Conservation (phyloP, 1,284 basidiomycete species). For the Schizophyllum commune region DNA sequence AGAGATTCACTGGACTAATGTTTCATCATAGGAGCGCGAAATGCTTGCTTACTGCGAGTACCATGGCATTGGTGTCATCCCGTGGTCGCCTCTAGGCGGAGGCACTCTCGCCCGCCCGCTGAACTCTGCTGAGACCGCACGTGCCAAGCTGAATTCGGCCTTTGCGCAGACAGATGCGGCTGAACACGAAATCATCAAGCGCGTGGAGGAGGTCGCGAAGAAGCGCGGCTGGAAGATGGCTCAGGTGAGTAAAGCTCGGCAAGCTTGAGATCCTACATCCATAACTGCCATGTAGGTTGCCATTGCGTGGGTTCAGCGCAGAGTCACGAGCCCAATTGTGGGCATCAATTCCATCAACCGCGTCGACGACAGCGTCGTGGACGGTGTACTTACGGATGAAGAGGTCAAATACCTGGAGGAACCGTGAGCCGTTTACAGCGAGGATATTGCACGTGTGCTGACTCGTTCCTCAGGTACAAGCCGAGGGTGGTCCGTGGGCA, state of each 20-base stretch:
- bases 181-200: constrained; percentile 14
- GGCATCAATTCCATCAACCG: constrained; percentile 17
- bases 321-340: constrained; percentile 13
- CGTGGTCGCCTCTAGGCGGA: constrained; percentile 30
- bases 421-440: constrained; percentile 13
- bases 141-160: too few relatives aligned
- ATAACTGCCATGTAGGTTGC: neutral
- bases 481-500: too few relatives aligned
- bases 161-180: too few relatives aligned
- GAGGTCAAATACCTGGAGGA: constrained; percentile 22
- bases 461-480: too few relatives aligned
- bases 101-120: constrained; percentile 33
- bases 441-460: too few relatives aligned
- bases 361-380: constrained; percentile 17
- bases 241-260: constrained; percentile 9
- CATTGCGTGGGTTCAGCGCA: constrained; percentile 9
- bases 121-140: neutral
- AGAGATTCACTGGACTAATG: too few relatives aligned
- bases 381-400: constrained; percentile 16
- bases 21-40: constrained; percentile 44
- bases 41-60: constrained; percentile 39
- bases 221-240: constrained; percentile 20
- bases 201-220: constrained; percentile 23
- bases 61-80: constrained; percentile 38
- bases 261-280: too few relatives aligned